phyloP scores from a whole-genome alignment of 1,284 basidiomycete species.

The Cystobasidiaceae sp. region DNA sequence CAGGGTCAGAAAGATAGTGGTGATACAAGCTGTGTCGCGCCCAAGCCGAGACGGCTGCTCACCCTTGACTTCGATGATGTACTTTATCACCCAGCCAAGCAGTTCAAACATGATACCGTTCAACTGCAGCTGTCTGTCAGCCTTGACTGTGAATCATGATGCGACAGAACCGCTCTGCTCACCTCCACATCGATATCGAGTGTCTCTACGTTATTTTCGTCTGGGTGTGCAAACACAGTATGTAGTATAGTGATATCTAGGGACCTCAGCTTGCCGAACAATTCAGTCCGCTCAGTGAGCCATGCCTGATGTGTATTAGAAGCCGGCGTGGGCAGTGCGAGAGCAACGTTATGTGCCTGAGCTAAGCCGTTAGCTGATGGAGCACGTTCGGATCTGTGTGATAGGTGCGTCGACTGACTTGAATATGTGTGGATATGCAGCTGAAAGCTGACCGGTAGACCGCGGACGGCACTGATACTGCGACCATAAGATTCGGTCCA shows the following conservation, averaged over 20 bases:
- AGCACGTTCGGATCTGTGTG: neutral
- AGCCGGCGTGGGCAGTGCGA: conserved; percentile 65
- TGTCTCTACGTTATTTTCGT: conserved; percentile 68
- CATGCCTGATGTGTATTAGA: conserved; percentile 85
- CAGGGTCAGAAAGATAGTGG: neutral
- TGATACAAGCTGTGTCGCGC: too few species aligned
- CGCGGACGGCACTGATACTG: conserved; percentile 61
- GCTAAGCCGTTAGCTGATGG: neutral
- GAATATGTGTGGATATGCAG: conserved; percentile 60
- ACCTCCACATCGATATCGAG: conserved; percentile 66
- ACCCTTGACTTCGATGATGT: conserved; percentile 64
- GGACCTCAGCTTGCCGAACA: conserved; percentile 58
- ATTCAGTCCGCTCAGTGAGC: conserved; percentile 50
- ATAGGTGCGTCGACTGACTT: too few species aligned
- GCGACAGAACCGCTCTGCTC: conserved; percentile 41
- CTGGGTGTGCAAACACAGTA: conserved; percentile 62
- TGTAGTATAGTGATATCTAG: conserved; percentile 66
- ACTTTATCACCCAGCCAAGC: conserved; percentile 78
- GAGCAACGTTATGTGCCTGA: conserved; percentile 54
- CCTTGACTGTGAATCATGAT: neutral
- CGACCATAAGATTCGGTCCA: conserved; percentile 57
- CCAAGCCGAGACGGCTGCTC: neutral
- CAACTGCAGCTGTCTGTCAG: conserved; percentile 44
- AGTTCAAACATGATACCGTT: conserved; percentile 60
- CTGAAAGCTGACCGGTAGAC: conserved; percentile 66